These are phyloP conservation scores for Eucalyptus urophylla DNA, from an alignment of 345 rosid species.

Conservation along the genomic window DNA sequence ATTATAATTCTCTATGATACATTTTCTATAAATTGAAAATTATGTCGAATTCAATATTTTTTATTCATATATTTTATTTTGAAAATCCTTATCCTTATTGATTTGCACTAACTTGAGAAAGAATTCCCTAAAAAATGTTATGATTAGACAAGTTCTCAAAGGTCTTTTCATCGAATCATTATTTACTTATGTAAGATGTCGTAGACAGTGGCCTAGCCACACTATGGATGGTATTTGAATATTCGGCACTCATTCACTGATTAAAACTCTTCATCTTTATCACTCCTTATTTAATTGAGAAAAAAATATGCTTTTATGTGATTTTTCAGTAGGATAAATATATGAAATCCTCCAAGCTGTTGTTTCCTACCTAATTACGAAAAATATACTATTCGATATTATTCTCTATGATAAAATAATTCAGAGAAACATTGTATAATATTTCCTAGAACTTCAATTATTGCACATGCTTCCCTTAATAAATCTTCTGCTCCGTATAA, in stretches of 20 bases:
- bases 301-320: neutral
- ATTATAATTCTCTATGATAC: neutral
- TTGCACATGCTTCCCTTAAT: neutral
- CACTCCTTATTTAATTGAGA: neutral
- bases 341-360: neutral
- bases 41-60: neutral
- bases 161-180: neutral
- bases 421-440: neutral
- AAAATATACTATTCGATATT: neutral
- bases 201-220: neutral
- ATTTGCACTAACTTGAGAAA: neutral
- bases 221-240: neutral
- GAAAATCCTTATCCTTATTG: neutral
- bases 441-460: neutral
- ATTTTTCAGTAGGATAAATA: neutral
- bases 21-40: neutral
- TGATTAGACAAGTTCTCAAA: neutral
- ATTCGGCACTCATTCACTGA: neutral
- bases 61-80: neutral
- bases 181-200: neutral
- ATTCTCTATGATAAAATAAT: neutral
- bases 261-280: neutral
- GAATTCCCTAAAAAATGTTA: neutral
- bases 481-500: neutral
- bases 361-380: neutral